Percentiles rank a stretch among this genome's conserved stretches.
Conservation (phyloP, 1,139 yeast species). For the Geotrichum macrosporum region DNA sequence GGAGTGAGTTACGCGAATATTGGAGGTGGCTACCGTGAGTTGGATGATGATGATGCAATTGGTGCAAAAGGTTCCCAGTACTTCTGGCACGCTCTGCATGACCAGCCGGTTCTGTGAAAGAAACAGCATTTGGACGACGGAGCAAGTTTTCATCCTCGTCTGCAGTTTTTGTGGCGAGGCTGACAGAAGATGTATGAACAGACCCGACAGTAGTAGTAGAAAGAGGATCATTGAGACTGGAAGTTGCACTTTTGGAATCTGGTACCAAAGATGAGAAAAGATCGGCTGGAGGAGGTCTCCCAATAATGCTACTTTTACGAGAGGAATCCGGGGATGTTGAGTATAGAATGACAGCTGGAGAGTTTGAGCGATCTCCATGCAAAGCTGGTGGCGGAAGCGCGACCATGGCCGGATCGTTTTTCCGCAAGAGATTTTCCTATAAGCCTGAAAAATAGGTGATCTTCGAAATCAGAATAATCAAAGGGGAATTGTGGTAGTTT, state of each 20-base stretch:
- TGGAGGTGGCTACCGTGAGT: too few species aligned
- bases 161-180: too few species aligned
- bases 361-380: background rate
- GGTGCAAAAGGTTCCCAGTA: conserved; percentile 19
- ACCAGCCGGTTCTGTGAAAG: conserved; percentile 22
- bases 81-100: conserved; percentile 21
- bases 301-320: conserved; percentile 15
- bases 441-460: too few species aligned
- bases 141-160: conserved; percentile 1
- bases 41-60: conserved; percentile 1
- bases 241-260: conserved; percentile 1
- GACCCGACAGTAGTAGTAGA: too few species aligned
- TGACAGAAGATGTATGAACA: too few species aligned
- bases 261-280: conserved; percentile 12
- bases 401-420: conserved; percentile 6
- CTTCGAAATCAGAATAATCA: too few species aligned
- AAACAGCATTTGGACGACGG: conserved; percentile 18
- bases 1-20: too few species aligned
- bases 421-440: too few species aligned
- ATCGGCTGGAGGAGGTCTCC: conserved; percentile 19
- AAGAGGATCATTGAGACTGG: too few species aligned
- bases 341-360: conserved; percentile 13
- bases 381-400: background rate
- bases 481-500: too few species aligned
- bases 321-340: conserved; percentile 11